Evolutionary conservation across 2,329 filamentous ascomycete genomes (phyloP).

Genomic region (Clarireedia hainanense): DNA sequence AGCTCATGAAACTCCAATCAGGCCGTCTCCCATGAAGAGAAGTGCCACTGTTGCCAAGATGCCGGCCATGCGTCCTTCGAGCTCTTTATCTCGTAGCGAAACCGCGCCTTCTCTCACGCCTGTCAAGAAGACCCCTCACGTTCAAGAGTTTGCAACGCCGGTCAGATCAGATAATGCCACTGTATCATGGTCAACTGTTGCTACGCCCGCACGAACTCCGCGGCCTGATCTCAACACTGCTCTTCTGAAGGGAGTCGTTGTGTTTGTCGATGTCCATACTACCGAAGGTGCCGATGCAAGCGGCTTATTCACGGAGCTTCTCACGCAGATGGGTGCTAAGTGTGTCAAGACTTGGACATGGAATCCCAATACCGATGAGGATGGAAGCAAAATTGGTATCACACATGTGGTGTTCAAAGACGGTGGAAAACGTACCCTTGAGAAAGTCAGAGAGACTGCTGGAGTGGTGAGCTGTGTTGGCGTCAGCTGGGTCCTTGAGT

Average conservation of each 20-base stretch:
- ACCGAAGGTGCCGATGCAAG: constrained; percentile 75
- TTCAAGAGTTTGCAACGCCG: constrained; percentile 19
- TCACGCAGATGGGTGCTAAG: constrained; percentile 73
- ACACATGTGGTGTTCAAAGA: constrained; percentile 91
- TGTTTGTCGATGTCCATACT: constrained; percentile 78
- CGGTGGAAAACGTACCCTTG: constrained; percentile 69
- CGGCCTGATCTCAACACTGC: constrained; percentile 43
- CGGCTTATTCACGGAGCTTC: constrained; percentile 70
- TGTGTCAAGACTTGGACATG: constrained; percentile 72
- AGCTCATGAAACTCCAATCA: constrained; percentile 39
- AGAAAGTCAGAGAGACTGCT: constrained; percentile 66
- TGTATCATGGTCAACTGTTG: constrained; percentile 40
- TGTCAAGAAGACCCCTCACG: constrained; percentile 31
- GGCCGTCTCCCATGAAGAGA: constrained; percentile 31
- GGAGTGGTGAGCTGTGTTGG: constrained; percentile 80
- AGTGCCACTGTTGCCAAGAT: constrained; percentile 37
- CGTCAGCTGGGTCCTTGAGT: constrained; percentile 84
- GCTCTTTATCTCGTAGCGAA: constrained; percentile 38
- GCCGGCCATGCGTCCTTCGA: constrained; percentile 35
- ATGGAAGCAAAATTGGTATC: constrained; percentile 54
- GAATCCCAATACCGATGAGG: constrained; percentile 38
- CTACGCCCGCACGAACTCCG: constrained; percentile 50
- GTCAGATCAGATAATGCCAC: constrained; percentile 42
- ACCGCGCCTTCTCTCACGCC: constrained; percentile 49
- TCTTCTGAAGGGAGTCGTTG: constrained; percentile 62